phyloP scores from a whole-genome alignment of 78 protist species.

The Dictyostelium discoideum region DNA sequence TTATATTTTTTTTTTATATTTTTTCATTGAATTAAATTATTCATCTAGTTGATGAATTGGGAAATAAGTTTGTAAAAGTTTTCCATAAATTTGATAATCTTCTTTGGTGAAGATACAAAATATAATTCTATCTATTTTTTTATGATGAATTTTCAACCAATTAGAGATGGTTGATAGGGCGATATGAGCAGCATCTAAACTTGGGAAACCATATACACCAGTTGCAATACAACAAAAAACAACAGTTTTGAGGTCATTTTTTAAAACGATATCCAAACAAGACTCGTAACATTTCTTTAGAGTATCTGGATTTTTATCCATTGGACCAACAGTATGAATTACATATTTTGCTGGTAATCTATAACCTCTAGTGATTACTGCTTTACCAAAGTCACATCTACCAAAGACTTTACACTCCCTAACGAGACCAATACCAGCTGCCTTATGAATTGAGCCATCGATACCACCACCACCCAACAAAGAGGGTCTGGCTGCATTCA shows the following conservation, averaged over 20 bases:
- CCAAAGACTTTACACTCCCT: conserved; percentile 68
- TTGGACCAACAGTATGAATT: conserved; percentile 93
- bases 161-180: conserved; percentile 50
- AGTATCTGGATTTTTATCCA: conserved; percentile 26
- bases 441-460: conserved; percentile 88
- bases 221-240: conserved; percentile 90
- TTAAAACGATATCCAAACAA: conserved; percentile 21
- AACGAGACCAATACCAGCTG: conserved; percentile 79
- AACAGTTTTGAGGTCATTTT: conserved; percentile 27
- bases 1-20: too few relatives aligned
- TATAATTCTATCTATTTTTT: conserved; percentile 49
- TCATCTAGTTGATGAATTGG: conserved; percentile 12
- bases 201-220: conserved; percentile 89
- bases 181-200: conserved; percentile 66
- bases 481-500: conserved; percentile 77
- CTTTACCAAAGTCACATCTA: conserved; percentile 74
- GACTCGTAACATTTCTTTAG: conserved; percentile 77
- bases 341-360: conserved; percentile 82
- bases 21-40: neutral
- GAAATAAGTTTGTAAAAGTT: conserved; percentile 40
- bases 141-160: conserved; percentile 66
- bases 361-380: conserved; percentile 82
- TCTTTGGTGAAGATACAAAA: conserved; percentile 70
- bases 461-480: conserved; percentile 85
- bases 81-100: conserved; percentile 68